Base-by-base conservation (phyloP, 805 yeast species). In the Starmerella roubikii region DNA sequence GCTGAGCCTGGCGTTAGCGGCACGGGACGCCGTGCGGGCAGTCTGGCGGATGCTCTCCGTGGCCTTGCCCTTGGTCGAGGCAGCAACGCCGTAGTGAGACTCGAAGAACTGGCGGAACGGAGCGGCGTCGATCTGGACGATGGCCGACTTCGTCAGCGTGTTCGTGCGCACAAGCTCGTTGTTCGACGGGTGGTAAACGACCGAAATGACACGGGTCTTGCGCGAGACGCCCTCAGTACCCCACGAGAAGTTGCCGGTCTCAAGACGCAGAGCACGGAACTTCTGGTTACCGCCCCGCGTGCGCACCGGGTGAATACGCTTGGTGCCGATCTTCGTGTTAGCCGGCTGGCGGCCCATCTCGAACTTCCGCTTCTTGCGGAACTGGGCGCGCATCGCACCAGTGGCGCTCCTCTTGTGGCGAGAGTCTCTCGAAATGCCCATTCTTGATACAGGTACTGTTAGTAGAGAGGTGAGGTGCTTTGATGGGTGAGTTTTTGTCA, bases 371-470 rank as follows among this genome's bases (percentile, higher is more conserved):
- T 88, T 88, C 88, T 88, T 88, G 84, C 97, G 88, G 94, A 78
- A 83, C 72, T 85, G 94, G 71, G 97, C 97, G 73, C 96, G 85
- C 74, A 85, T 86, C 68, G 98, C 98, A 81, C 98, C 98, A 66
- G 98, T 86, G 71, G 93, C 94, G 62, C 96, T 72, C 73, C 98
- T 93, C 83, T 88, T 88, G 86, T 91, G 98, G 75, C 96, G 95
- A 71, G 98, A 88, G 78, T 91, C 97, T 78, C 98, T 88, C 72
- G 97, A 85, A 81, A 88, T 88, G 86, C 98, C 97, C 98, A 88
- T 88, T 30, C 38, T 69, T 68, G 24, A n/a, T n/a, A n/a, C n/a
- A n/a, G n/a, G n/a, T n/a, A n/a, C 10, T 7, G 10, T 22, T 22
- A 10, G 24, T 22, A 10, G 24, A 22, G 33, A 39, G 40, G 28